Evolutionary conservation across 2,329 filamentous ascomycete genomes (phyloP).

Genomic region (Fusarium mexicanum): DNA sequence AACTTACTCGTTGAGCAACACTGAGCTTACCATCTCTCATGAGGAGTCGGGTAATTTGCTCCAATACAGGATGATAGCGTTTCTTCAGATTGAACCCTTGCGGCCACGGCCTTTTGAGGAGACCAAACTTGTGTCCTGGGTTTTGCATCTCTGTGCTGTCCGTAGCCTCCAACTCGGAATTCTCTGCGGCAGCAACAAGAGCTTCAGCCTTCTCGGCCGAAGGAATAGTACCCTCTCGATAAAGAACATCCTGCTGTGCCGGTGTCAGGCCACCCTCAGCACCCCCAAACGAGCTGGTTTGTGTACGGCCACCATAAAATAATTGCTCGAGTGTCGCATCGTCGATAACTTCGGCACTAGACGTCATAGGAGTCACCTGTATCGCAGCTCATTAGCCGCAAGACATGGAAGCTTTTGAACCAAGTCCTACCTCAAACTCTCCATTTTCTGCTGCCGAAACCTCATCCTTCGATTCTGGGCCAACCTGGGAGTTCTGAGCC

Average conservation of each 20-base stretch:
- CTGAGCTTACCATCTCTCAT: slow-evolving; percentile 94
- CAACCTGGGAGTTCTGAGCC: slow-evolving; percentile 10
- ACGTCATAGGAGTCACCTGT: slow-evolving; percentile 22
- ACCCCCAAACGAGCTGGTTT: slow-evolving; percentile 44
- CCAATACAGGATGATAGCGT: slow-evolving; percentile 85
- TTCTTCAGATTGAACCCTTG: slow-evolving; percentile 73
- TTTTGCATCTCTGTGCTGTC: slow-evolving; percentile 41
- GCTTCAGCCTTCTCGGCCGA: slow-evolving; percentile 47
- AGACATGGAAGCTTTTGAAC: slow-evolving; percentile 2
- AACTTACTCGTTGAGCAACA: slow-evolving; percentile 83
- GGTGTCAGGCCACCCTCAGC: slow-evolving; percentile 51
- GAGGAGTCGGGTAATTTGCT: slow-evolving; percentile 88
- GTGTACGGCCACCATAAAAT: slow-evolving; percentile 49
- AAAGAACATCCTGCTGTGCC: slow-evolving; percentile 57
- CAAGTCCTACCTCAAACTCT: slow-evolving; percentile 39
- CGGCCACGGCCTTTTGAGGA: slow-evolving; percentile 74
- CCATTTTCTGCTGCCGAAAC: slow-evolving; percentile 7
- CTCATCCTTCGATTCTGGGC: not conserved
- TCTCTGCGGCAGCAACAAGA: slow-evolving; percentile 38
- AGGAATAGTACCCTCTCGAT: slow-evolving; percentile 54
- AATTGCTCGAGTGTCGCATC: slow-evolving; percentile 51
- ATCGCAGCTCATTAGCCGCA: slow-evolving; percentile 27
- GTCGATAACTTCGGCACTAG: slow-evolving; percentile 42
- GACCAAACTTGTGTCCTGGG: slow-evolving; percentile 79
- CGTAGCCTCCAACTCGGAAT: slow-evolving; percentile 26